Evolutionary conservation across 31 red algal genomes (phyloP).

Genomic region (Bonnemaisonia californica): DNA sequence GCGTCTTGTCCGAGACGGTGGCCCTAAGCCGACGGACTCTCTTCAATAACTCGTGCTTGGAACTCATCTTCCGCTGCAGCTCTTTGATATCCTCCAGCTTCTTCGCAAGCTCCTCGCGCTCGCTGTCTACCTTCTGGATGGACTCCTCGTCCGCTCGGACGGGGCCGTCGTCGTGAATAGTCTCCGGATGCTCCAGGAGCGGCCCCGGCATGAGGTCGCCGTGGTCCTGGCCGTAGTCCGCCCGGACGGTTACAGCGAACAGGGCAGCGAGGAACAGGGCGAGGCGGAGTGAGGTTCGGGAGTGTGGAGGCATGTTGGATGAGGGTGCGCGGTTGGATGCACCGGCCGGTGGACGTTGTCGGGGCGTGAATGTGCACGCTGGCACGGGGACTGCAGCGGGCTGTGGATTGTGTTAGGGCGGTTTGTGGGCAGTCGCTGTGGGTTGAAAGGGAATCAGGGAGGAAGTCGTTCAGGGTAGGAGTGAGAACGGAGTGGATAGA

Average conservation of each 20-base stretch:
- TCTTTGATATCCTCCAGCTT: conserved; percentile 44
- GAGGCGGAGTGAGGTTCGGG: neutral
- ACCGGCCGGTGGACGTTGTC: neutral
- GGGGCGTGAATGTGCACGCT: neutral
- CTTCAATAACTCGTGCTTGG: conserved; percentile 47
- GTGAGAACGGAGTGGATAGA: neutral
- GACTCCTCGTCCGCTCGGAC: conserved; percentile 50
- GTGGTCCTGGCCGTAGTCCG: neutral
- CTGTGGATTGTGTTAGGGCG: neutral
- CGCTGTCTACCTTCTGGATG: conserved; percentile 32
- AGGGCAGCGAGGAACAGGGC: neutral
- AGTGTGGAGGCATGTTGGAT: neutral
- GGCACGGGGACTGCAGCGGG: neutral
- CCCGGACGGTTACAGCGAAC: too few species aligned
- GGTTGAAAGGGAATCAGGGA: neutral
- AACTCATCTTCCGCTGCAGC: conserved; percentile 27
- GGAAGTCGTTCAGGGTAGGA: neutral
- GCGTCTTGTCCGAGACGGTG: conserved; percentile 20
- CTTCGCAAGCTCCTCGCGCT: conserved; percentile 18
- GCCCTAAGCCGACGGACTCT: conserved; percentile 19
- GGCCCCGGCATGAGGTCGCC: neutral
- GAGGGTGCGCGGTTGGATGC: too few species aligned
- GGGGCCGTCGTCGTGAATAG: conserved; percentile 20
- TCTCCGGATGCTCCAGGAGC: conserved; percentile 7
- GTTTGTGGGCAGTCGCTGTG: neutral